Conservation (phyloP, 164 flowering plant genomes). For the Liriodendron chinense region DNA sequence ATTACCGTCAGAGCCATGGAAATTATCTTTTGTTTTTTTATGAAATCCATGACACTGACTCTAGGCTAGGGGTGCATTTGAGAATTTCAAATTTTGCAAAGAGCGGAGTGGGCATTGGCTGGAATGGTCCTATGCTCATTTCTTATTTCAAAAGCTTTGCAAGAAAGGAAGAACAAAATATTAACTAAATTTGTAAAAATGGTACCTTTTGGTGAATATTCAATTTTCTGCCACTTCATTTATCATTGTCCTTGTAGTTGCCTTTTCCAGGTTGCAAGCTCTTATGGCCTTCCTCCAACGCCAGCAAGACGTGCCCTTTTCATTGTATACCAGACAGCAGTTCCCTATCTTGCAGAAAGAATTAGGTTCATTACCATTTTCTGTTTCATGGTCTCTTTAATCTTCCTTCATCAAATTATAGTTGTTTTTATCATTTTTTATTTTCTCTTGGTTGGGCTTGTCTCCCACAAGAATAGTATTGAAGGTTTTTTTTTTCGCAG, state of each 20-base stretch:
- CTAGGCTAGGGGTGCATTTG: neutral
- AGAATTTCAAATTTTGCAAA: neutral
- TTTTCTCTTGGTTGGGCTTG: neutral
- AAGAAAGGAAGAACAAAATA: no score
- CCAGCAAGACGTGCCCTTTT: constrained; percentile 94
- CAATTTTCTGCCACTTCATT: neutral
- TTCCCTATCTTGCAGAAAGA: constrained; percentile 97
- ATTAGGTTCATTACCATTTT: constrained; percentile 47
- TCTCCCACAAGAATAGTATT: neutral
- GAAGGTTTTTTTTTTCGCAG: constrained; percentile 35
- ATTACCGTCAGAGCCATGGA: neutral
- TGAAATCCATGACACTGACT: neutral
- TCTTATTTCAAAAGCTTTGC: no score
- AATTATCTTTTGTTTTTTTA: no score
- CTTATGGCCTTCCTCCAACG: constrained; percentile 82
- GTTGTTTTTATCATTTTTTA: neutral
- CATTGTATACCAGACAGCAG: constrained; percentile 82
- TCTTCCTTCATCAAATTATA: neutral
- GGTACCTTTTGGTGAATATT: neutral
- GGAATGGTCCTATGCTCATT: no score
- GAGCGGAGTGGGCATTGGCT: no score
- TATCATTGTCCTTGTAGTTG: neutral
- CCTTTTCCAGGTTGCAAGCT: constrained; percentile 68
- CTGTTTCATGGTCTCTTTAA: neutral
- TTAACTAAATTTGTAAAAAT: neutral